phyloP scores from a whole-genome alignment of 2,329 filamentous ascomycete species.

The Mollisiaceae sp. region DNA sequence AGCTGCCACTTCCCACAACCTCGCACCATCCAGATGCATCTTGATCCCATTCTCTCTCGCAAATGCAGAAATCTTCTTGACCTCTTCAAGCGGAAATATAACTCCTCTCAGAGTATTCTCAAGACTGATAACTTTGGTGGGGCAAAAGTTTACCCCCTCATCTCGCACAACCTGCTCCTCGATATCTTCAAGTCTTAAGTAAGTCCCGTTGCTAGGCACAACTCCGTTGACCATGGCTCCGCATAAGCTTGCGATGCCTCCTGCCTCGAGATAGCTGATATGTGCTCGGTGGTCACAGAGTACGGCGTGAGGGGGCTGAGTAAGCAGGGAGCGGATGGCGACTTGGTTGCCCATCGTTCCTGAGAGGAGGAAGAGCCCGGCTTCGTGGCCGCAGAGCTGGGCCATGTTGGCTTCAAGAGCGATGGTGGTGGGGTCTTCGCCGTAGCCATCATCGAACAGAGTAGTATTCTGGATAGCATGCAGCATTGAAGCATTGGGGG shows the following conservation, averaged over 20 bases:
- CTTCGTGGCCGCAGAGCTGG: constrained; percentile 73
- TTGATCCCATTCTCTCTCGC: constrained; percentile 66
- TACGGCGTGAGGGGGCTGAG: constrained; percentile 78
- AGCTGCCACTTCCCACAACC: constrained; percentile 80
- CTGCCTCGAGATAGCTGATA: constrained; percentile 70
- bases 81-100: constrained; percentile 76
- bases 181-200: constrained; percentile 67
- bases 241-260: constrained; percentile 68
- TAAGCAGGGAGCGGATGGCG: constrained; percentile 75
- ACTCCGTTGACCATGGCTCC: constrained; percentile 72
- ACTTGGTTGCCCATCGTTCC: constrained; percentile 96
- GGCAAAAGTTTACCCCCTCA: constrained; percentile 78
- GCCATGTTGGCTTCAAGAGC: constrained; percentile 77
- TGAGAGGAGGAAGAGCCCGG: constrained; percentile 79
- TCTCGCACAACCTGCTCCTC: constrained; percentile 64
- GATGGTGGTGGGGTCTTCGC: constrained; percentile 78
- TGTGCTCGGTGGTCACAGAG: constrained; percentile 80
- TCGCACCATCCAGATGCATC: constrained; percentile 80
- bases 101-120: constrained; percentile 85
- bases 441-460: constrained; percentile 81
- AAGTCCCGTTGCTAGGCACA: constrained; percentile 70
- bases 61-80: constrained; percentile 70
- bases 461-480: constrained; percentile 74
- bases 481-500: constrained; percentile 81
- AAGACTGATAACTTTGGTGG: constrained; percentile 79